A percentile compares a stretch with the other conserved stretches of the same genome.
These are phyloP conservation scores for Ophiostoma angusticollis DNA, from an alignment of 2,329 filamentous ascomycete species.

Conservation along the genomic window DNA sequence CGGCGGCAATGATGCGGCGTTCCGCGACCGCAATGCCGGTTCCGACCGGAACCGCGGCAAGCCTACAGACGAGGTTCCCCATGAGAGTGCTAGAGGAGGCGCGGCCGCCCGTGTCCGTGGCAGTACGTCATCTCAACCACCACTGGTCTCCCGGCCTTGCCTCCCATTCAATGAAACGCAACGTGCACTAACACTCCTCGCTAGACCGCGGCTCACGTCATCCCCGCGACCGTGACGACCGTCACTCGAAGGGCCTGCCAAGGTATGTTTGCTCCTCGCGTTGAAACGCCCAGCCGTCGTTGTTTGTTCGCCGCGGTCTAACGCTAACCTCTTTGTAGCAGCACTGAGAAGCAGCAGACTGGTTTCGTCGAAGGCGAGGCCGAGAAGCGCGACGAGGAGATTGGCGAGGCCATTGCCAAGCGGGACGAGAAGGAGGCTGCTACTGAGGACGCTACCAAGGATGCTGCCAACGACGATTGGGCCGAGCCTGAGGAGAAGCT, in stretches of 20 bases:
- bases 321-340: slow-evolving; percentile 33
- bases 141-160: too few relatives aligned
- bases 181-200: neutral
- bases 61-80: slow-evolving; percentile 55
- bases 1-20: slow-evolving; percentile 45
- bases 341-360: slow-evolving; percentile 81
- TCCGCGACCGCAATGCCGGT: slow-evolving; percentile 78
- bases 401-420: slow-evolving; percentile 78
- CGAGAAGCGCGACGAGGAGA: slow-evolving; percentile 84
- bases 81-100: slow-evolving; percentile 45
- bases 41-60: slow-evolving; percentile 71
- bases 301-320: slow-evolving; percentile 10
- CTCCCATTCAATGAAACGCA: too few relatives aligned
- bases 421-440: slow-evolving; percentile 63
- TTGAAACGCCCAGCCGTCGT: neutral
- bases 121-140: slow-evolving; percentile 28
- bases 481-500: slow-evolving; percentile 70
- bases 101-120: slow-evolving; percentile 50
- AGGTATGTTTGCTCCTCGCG: slow-evolving; percentile 34
- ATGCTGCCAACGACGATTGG: slow-evolving; percentile 23
- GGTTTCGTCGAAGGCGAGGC: slow-evolving; percentile 69
- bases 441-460: slow-evolving; percentile 31
- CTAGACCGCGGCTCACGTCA: slow-evolving; percentile 41
- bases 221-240: slow-evolving; percentile 42
- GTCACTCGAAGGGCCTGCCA: slow-evolving; percentile 35